Evolutionary conservation across 148 eudicot species (phyloP).

Genomic region (Fagopyrum homotropicum): DNA sequence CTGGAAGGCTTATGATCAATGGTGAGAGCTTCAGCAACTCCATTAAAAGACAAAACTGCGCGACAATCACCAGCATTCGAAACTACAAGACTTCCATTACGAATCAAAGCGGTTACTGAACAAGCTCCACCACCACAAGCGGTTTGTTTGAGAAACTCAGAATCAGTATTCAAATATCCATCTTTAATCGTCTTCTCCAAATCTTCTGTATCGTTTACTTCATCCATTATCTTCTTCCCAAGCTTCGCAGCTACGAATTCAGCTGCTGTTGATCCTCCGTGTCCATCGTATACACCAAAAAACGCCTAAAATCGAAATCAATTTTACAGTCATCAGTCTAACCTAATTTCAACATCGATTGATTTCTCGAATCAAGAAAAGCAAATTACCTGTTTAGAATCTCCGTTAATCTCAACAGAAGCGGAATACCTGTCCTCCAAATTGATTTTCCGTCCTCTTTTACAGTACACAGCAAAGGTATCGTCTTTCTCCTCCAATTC

Average conservation of each 20-base stretch:
- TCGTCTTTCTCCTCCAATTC: constrained; percentile 7
- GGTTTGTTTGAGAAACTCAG: constrained; percentile 45
- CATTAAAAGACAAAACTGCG: constrained; percentile 46
- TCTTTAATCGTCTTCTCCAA: constrained; percentile 34
- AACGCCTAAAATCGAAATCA: constrained; percentile 34
- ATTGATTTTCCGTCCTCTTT: background rate
- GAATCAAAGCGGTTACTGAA: constrained; percentile 44
- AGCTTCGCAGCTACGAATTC: constrained; percentile 48
- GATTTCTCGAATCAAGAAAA: background rate
- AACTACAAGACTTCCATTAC: constrained; percentile 28
- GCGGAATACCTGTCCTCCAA: constrained; percentile 12
- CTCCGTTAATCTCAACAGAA: background rate
- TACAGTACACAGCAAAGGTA: background rate
- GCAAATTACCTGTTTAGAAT: background rate
- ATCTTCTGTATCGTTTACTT: constrained; percentile 16
- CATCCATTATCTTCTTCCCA: constrained; percentile 36
- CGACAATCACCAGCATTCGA: constrained; percentile 70
- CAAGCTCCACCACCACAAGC: constrained; percentile 54
- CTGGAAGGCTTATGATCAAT: constrained; percentile 44
- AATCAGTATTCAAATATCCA: constrained; percentile 44
- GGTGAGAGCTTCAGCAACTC: constrained; percentile 37
- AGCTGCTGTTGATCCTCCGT: constrained; percentile 62
- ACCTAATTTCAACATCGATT: background rate
- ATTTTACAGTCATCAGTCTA: background rate
- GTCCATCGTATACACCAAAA: constrained; percentile 62